A percentile compares a stretch with the other conserved stretches of the same genome.
phyloP scores from a whole-genome alignment of 108 stramenopile genomes.

The Schizochytrium sp. region DNA sequence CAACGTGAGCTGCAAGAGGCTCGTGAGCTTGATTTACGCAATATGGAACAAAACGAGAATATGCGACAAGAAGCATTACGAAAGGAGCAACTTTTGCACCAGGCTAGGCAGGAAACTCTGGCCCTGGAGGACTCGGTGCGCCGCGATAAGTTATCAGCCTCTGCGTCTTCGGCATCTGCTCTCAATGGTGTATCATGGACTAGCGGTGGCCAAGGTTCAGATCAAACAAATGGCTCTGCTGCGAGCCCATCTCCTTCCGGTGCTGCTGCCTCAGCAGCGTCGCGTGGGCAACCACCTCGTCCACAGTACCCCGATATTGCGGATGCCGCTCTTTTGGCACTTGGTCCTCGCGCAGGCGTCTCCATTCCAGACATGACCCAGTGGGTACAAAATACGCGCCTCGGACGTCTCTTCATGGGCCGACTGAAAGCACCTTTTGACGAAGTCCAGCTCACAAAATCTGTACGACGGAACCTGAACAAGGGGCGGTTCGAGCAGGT shows the following conservation, averaged over 20 bases:
- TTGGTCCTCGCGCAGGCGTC: constrained; percentile 5
- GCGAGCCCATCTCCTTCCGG: neutral
- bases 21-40: constrained; percentile 7
- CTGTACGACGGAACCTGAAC: neutral
- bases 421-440: constrained; percentile 36
- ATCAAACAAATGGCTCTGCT: neutral
- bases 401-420: constrained; percentile 24
- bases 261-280: neutral
- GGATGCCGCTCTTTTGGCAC: neutral
- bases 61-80: neutral
- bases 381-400: constrained; percentile 22
- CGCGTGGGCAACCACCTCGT: constrained; percentile 11
- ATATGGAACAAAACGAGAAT: neutral
- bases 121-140: constrained; percentile 46
- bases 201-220: neutral
- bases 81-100: constrained; percentile 31
- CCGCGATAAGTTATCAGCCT: neutral
- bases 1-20: constrained; percentile 1
- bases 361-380: neutral
- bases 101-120: constrained; percentile 2
- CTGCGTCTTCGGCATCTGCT: neutral
- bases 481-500: neutral
- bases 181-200: constrained; percentile 12
- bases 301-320: neutral
- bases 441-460: neutral